Evolutionary conservation across 176 grass and related monocot genomes (phyloP).

Genomic region (Rhynchospora pubera): DNA sequence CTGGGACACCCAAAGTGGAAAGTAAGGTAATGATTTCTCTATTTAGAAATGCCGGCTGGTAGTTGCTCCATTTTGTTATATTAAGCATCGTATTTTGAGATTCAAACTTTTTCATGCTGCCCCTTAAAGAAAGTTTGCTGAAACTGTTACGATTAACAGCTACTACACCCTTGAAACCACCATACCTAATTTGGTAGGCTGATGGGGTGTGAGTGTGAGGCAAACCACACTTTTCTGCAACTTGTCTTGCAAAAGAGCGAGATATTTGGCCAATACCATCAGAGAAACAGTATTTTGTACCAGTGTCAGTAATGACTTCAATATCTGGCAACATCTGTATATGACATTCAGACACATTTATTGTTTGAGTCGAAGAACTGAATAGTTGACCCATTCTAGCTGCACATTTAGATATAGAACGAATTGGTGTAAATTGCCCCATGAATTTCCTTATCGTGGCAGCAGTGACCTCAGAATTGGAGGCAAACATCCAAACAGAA

Average conservation of each 20-base stretch:
- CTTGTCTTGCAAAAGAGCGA: constrained; percentile 41
- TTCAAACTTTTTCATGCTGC: constrained; percentile 95
- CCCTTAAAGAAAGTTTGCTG: constrained; percentile 53
- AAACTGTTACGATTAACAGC: constrained; percentile 54
- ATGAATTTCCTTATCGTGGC: constrained; percentile 84
- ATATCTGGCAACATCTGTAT: constrained; percentile 73
- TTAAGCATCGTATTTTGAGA: constrained; percentile 71
- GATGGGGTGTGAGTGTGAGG: constrained; percentile 55
- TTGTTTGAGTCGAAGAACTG: constrained; percentile 72
- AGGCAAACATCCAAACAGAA: constrained; percentile 99
- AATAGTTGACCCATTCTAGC: constrained; percentile 98
- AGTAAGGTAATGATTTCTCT: constrained; percentile 86
- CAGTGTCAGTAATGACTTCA: constrained; percentile 52
- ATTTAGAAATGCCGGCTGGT: constrained; percentile 74
- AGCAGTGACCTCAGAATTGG: constrained; percentile 57
- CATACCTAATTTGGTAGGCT: constrained; percentile 95
- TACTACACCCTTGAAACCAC: constrained; percentile 89
- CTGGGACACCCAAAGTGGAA: constrained; percentile 69
- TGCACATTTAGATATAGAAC: constrained; percentile 84
- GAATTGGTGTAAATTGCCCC: constrained; percentile 70
- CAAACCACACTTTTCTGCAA: constrained; percentile 57
- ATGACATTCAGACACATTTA: constrained; percentile 36
- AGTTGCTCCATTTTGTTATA: constrained; percentile 76
- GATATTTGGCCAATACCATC: constrained; percentile 94
- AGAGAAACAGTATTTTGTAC: constrained; percentile 72